A percentile compares a stretch with the other conserved stretches of the same genome.
These are phyloP conservation scores for Lagerstroemia speciosa DNA, from an alignment of 345 rosid genomes.

Conservation along the genomic window DNA sequence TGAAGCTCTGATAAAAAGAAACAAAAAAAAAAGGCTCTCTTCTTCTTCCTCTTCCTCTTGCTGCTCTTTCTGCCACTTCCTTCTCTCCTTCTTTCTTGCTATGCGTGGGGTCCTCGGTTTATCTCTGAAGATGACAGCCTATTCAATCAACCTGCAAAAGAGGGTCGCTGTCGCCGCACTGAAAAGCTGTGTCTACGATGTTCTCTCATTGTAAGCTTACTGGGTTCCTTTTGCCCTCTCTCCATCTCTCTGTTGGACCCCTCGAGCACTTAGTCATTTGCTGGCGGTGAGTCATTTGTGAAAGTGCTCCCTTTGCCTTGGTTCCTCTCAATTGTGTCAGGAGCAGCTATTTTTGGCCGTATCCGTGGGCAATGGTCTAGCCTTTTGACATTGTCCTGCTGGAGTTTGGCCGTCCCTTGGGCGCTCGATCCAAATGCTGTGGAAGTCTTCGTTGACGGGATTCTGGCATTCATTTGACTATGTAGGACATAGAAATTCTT, in stretches of 20 bases:
- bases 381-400: background rate
- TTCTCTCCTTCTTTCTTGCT: background rate
- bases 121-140: conserved; percentile 56
- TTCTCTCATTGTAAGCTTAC: conserved; percentile 19
- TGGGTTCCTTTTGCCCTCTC: conserved; percentile 15
- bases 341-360: conserved; percentile 4
- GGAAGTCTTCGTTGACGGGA: background rate
- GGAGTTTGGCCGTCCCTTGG: background rate
- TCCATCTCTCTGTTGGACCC: conserved; percentile 2
- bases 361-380: too few species aligned
- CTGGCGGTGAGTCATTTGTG: background rate
- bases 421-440: background rate
- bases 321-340: conserved; percentile 4
- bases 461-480: too few species aligned
- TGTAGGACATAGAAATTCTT: too few species aligned
- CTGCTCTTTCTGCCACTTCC: background rate
- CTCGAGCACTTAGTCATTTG: background rate
- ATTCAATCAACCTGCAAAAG: conserved; percentile 86
- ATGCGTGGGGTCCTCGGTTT: conserved; percentile 32
- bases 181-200: conserved; percentile 19
- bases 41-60: background rate
- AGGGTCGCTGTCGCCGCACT: conserved; percentile 26
- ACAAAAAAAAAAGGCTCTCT: too few species aligned
- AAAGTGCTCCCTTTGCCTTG: background rate
- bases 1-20: too few species aligned